These are phyloP conservation scores for Leishmania lainsoni DNA, from an alignment of 208 protist genomes.

Conservation along the genomic window DNA sequence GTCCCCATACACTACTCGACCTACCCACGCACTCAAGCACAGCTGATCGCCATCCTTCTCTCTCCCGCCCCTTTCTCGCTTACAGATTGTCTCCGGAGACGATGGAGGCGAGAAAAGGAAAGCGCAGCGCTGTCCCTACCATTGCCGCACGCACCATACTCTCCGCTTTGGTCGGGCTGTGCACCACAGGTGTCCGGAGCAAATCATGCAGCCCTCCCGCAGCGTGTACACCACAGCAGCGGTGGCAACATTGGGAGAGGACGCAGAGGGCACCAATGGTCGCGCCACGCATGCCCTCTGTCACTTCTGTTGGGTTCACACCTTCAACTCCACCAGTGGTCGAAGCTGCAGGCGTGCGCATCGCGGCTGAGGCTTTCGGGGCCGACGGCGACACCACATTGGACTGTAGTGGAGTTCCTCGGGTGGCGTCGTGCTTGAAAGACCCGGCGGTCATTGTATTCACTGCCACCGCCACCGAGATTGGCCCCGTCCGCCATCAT, in stretches of 20 bases:
- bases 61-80: not conserved
- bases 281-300: not conserved
- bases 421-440: not conserved
- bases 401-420: not conserved
- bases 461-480: not conserved
- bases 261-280: not conserved
- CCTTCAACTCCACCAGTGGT: not conserved
- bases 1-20: not conserved
- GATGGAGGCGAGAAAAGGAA: constrained; percentile 22
- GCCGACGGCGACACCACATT: not conserved
- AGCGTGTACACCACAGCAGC: constrained; percentile 9
- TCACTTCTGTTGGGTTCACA: not conserved
- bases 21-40: not conserved
- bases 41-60: not conserved
- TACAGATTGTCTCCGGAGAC: not conserved
- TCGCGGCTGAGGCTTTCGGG: not conserved
- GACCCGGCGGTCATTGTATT: not conserved
- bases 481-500: not conserved
- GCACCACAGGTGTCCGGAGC: constrained; percentile 34
- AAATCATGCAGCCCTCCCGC: constrained; percentile 50
- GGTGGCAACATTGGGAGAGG: not conserved
- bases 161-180: constrained; percentile 29
- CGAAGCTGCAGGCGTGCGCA: not conserved
- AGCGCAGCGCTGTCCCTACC: constrained; percentile 43
- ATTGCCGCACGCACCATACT: constrained; percentile 38